phyloP scores from a whole-genome alignment of 768 basidiomycete genomes.

The Cystobasidium tubakii region DNA sequence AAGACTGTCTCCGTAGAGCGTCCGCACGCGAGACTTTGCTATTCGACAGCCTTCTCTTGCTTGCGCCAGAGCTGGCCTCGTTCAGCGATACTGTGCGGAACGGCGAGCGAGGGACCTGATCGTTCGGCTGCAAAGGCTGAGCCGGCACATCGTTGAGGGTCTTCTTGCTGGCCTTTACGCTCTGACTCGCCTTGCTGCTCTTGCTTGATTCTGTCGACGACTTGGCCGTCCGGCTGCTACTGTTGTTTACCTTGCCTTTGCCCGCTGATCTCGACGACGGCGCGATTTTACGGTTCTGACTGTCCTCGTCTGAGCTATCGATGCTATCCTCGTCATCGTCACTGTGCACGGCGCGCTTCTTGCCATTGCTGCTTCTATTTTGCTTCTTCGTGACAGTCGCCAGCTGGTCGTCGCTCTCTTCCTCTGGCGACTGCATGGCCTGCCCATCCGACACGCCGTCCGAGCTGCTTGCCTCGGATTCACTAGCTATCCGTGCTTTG shows the following conservation, averaged over 20 bases:
- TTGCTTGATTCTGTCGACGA: not conserved
- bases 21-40: conserved; percentile 5
- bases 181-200: conserved; percentile 14
- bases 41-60: not conserved
- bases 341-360: conserved; percentile 2
- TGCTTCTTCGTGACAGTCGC: not conserved
- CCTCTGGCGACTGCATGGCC: not conserved
- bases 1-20: conserved; percentile 21
- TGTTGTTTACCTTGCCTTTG: conserved; percentile 29
- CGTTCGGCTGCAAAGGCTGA: not conserved
- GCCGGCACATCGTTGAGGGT: not conserved
- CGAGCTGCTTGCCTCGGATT: not conserved
- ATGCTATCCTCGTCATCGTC: conserved; percentile 6
- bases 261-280: conserved; percentile 2
- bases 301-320: conserved; percentile 16
- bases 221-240: not conserved
- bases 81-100: conserved; percentile 31
- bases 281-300: not conserved
- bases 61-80: conserved; percentile 6
- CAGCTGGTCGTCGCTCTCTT: conserved; percentile 22
- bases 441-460: conserved; percentile 12
- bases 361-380: not conserved
- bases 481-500: not conserved
- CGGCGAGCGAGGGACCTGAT: conserved; percentile 14
- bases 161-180: not conserved